Percentiles rank a stretch among this genome's conserved stretches.
Evolutionary conservation across 345 rosid genomes (phyloP).

Genomic region (Sisymbrium altissimum): DNA sequence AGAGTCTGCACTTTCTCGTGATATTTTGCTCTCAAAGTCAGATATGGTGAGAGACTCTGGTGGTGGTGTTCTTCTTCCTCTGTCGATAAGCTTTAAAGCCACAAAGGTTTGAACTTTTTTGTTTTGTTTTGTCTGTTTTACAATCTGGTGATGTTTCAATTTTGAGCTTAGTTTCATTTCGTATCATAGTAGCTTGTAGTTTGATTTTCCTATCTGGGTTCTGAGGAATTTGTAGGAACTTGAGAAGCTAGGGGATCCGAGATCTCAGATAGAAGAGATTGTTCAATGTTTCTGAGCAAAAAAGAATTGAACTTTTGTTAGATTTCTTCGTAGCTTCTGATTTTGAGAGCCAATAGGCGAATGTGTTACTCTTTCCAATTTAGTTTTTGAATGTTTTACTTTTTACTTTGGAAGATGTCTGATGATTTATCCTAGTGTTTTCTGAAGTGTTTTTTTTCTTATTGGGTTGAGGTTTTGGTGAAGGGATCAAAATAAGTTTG

Average conservation of each 20-base stretch:
- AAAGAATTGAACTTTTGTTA: not conserved
- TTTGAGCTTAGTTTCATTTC: not conserved
- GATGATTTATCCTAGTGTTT: not conserved
- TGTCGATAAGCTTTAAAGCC: constrained; percentile 26
- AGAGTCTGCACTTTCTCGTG: not conserved
- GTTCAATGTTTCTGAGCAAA: not conserved
- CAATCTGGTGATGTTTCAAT: not conserved
- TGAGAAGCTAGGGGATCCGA: not conserved
- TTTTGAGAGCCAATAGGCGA: not conserved
- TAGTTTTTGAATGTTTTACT: not conserved
- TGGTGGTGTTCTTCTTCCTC: constrained; percentile 21
- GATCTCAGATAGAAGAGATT: constrained; percentile 10
- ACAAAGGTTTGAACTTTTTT: constrained; percentile 33
- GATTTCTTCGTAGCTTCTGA: not conserved
- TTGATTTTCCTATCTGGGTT: constrained; percentile 10
- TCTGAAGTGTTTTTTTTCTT: not conserved
- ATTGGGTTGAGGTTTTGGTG: constrained; percentile 15
- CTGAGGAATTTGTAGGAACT: constrained; percentile 4
- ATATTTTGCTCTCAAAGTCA: not conserved
- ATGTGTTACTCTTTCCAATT: not conserved
- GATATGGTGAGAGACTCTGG: constrained; percentile 28
- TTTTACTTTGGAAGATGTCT: not conserved
- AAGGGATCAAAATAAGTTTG: constrained; percentile 18
- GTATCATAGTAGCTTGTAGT: not conserved
- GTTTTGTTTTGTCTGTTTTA: not conserved